These are phyloP conservation scores for Lactarius evosmus DNA, from an alignment of 768 basidiomycete genomes.

Conservation along the genomic window DNA sequence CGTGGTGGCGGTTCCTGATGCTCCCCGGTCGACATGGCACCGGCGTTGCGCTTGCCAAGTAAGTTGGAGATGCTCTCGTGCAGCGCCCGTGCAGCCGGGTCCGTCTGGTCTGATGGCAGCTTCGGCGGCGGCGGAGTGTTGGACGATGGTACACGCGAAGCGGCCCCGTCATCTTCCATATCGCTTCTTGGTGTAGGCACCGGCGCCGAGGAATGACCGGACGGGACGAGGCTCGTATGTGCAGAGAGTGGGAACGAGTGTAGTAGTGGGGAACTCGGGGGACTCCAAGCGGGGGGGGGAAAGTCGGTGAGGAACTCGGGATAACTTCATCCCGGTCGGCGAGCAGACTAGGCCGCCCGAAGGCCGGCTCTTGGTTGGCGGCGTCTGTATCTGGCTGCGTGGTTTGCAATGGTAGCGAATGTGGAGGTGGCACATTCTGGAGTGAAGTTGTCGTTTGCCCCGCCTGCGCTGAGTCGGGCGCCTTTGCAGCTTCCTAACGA, in stretches of 20 bases:
- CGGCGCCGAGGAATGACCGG: background rate
- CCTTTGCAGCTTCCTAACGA: background rate
- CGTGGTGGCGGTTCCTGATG: conserved; percentile 25
- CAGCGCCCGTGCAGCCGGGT: conserved; percentile 49
- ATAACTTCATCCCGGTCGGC: conserved; percentile 15
- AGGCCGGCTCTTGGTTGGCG: conserved; percentile 3
- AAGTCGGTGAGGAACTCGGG: conserved; percentile 15
- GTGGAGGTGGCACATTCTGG: background rate
- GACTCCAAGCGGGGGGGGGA: conserved; percentile 16
- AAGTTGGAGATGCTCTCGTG: conserved; percentile 67
- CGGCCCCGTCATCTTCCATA: conserved; percentile 29
- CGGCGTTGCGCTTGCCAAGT: conserved; percentile 57
- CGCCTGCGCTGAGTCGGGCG: background rate
- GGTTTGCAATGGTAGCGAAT: background rate
- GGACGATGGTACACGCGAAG: conserved; percentile 13
- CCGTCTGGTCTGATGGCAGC: conserved; percentile 40
- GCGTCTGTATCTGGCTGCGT: conserved; percentile 2
- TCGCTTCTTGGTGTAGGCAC: conserved; percentile 31
- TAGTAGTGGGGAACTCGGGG: background rate
- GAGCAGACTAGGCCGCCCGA: conserved; percentile 3
- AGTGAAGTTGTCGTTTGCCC: background rate
- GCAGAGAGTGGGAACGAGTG: conserved; percentile 16
- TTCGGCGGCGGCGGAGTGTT: conserved; percentile 33
- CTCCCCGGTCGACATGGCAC: conserved; percentile 35
- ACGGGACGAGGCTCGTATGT: conserved; percentile 5